A percentile compares a stretch with the other conserved stretches of the same genome.
These are phyloP conservation scores for Oropetium thomaeum DNA, from an alignment of 176 grass and related monocot genomes.

Conservation along the genomic window DNA sequence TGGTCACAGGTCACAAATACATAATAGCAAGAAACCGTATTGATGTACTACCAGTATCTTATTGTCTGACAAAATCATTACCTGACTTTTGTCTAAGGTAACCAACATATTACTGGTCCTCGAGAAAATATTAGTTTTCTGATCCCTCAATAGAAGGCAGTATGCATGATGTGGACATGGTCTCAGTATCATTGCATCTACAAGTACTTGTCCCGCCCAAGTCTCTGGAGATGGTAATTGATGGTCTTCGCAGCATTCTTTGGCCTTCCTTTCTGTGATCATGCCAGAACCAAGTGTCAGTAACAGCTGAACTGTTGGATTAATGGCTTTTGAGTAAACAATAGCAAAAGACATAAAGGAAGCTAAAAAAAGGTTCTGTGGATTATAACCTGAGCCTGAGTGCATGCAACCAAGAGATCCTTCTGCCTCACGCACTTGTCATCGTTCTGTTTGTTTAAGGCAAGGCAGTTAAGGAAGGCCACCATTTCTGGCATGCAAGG, in stretches of 20 bases:
- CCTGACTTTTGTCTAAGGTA: background rate
- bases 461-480: slow-evolving; percentile 76
- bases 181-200: slow-evolving; percentile 15
- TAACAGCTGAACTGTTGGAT: background rate
- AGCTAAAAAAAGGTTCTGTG: background rate
- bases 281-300: slow-evolving; percentile 3
- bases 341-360: background rate
- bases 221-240: slow-evolving; percentile 78
- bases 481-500: slow-evolving; percentile 82
- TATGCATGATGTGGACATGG: background rate
- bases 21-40: background rate
- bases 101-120: background rate
- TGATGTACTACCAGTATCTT: background rate
- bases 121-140: background rate
- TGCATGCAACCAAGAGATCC: slow-evolving; percentile 60
- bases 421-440: slow-evolving; percentile 71
- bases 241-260: slow-evolving; percentile 70
- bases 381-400: slow-evolving; percentile 54
- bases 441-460: slow-evolving; percentile 80
- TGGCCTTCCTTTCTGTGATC: slow-evolving; percentile 56
- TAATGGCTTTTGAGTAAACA: background rate
- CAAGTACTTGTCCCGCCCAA: slow-evolving; percentile 55
- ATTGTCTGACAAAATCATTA: slow-evolving; percentile 15
- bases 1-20: background rate
- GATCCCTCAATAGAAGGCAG: background rate